A percentile compares a stretch with the other conserved stretches of the same genome.
phyloP scores from a whole-genome alignment of 306 rosid species.

The Begonia loranthoides region DNA sequence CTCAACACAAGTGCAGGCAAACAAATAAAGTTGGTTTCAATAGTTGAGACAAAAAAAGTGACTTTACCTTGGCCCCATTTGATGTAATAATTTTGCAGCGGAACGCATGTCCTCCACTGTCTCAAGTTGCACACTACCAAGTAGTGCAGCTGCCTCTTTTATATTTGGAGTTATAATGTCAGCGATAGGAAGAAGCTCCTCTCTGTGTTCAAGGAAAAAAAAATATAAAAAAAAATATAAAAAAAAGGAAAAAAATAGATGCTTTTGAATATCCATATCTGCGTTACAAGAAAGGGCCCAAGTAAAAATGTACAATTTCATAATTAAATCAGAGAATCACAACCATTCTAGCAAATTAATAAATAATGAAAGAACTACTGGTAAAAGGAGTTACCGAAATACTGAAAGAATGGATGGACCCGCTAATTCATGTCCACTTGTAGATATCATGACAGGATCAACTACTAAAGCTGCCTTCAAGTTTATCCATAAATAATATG shows the following conservation, averaged over 20 bases:
- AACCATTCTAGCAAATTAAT: too few species aligned
- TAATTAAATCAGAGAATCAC: too few species aligned
- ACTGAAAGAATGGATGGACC: slow-evolving; percentile 57
- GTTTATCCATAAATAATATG: slow-evolving; percentile 17
- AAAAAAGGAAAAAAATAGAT: background rate
- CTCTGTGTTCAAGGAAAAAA: slow-evolving; percentile 41
- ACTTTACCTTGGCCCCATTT: slow-evolving; percentile 72
- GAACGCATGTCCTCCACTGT: slow-evolving; percentile 74
- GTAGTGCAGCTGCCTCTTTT: slow-evolving; percentile 78
- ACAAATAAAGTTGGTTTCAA: too few species aligned
- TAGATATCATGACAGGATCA: slow-evolving; percentile 96
- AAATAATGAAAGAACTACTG: too few species aligned
- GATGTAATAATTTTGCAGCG: slow-evolving; percentile 68
- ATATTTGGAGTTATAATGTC: slow-evolving; percentile 84
- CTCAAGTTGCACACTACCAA: slow-evolving; percentile 48
- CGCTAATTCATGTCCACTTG: slow-evolving; percentile 74
- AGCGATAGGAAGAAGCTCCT: slow-evolving; percentile 76
- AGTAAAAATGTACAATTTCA: too few species aligned
- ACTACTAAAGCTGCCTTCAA: slow-evolving; percentile 85
- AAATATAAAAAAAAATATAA: too few species aligned
- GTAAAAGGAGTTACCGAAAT: slow-evolving; percentile 29
- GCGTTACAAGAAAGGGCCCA: too few species aligned
- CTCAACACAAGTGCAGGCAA: too few species aligned
- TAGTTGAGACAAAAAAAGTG: background rate
- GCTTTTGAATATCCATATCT: too few species aligned